phyloP scores from a whole-genome alignment of 2,329 filamentous ascomycete genomes.

The Aspergillus hortae region DNA sequence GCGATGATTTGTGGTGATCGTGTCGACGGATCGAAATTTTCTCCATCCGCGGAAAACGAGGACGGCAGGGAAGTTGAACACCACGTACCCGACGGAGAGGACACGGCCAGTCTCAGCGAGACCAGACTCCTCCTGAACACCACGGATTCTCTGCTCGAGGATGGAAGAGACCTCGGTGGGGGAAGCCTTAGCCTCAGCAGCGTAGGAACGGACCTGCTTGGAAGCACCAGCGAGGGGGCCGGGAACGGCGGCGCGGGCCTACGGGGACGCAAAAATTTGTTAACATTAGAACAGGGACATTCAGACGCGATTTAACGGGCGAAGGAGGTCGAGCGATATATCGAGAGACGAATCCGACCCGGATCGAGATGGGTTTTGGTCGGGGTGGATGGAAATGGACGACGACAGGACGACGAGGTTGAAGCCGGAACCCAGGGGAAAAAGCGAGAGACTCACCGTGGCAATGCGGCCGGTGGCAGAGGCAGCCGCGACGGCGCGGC shows the following conservation, averaged over 20 bases:
- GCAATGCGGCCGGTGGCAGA: slow-evolving; percentile 88
- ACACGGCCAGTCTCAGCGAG: slow-evolving; percentile 99
- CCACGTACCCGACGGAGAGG: slow-evolving; percentile 93
- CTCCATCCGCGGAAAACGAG: slow-evolving; percentile 16
- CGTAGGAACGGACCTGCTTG: slow-evolving; percentile 80
- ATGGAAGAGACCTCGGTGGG: slow-evolving; percentile 99
- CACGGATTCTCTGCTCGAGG: slow-evolving; percentile 98
- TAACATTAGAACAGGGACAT: slow-evolving; percentile 48
- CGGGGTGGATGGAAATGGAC: slow-evolving; percentile 30
- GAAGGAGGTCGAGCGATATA: slow-evolving; percentile 20
- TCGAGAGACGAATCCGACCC: slow-evolving; percentile 20
- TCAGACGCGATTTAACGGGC: slow-evolving; percentile 19
- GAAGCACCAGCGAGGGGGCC: slow-evolving; percentile 67
- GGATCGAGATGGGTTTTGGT: slow-evolving; percentile 31
- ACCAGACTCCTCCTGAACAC: slow-evolving; percentile 93
- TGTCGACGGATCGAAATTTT: slow-evolving; percentile 28
- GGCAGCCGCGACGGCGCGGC: slow-evolving; percentile 90
- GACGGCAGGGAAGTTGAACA: background rate
- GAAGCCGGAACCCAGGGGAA: slow-evolving; percentile 7
- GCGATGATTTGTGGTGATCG: slow-evolving; percentile 29
- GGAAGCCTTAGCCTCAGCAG: slow-evolving; percentile 86
- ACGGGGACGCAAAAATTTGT: slow-evolving; percentile 39
- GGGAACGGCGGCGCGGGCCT: slow-evolving; percentile 85
- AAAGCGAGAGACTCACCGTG: slow-evolving; percentile 73
- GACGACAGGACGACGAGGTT: slow-evolving; percentile 31